Base-by-base conservation (phyloP, 176 grass and related monocot genomes). In the Bromus sterilis region DNA sequence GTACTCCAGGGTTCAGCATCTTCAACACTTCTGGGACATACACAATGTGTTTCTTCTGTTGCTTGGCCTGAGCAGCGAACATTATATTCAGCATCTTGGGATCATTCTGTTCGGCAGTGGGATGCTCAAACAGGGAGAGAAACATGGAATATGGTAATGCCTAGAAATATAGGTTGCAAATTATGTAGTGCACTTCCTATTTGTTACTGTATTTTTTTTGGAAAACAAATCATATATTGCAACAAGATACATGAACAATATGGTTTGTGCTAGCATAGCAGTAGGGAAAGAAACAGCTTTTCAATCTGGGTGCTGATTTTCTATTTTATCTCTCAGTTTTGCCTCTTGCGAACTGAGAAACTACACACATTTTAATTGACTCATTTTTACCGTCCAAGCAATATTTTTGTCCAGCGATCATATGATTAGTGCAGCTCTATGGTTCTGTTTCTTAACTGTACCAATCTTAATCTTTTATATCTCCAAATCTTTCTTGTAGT, bases 51-150 rank as follows among this genome's bases (percentile, higher is more conserved):
- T 80, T 92, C 91, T 88, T 75, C 89, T 58, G 85, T 99, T 83
- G 32, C 80, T 37, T 99, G 90, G 93, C 87, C 93, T 80, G 87
- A 99, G 40, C 86, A 34, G 74, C 76, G 81, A 82, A 89, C 79
- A 25, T 78, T 99, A 80, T 94, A 86, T 87, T 99, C 97, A 40
- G 93, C 93, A 68, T 99, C 97, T 69, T 99, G 97, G 97, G 93
- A 99, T 88, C 97, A 96, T 89, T 99, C 93, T 83, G 28, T 99
- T 64, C 82, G 89, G 78, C 97, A 93, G 71, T 99, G 97, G 93
- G 97, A 99, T 90, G 83, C 85, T 68, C 84, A 87, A 86, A 83
- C 91, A 75, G 84, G 85, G 60, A 93, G 88, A 83, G 89, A 92
- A 44, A 90, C 87, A 9, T 95, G 93, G 91, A 91, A 86, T 71